Conservation (phyloP, 768 basidiomycete species). For the Suillus brevipes region DNA sequence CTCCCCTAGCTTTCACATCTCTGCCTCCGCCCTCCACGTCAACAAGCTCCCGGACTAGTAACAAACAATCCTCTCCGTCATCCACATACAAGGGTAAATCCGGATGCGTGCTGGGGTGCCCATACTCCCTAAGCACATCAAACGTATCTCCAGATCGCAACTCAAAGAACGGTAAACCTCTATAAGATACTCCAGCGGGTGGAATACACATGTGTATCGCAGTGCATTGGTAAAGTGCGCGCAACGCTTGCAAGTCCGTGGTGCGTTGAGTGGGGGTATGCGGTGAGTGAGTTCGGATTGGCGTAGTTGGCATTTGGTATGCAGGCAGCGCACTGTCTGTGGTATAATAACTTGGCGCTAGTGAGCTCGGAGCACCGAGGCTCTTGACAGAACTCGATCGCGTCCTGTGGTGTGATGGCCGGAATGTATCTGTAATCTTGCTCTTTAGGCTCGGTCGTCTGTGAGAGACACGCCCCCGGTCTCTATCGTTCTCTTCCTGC, state of each 20-base stretch:
- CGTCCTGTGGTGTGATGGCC: constrained; percentile 33
- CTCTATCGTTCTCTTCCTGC: constrained; percentile 25
- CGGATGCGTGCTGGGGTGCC: constrained; percentile 73
- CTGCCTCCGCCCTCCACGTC: constrained; percentile 12
- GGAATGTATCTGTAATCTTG: constrained; percentile 33
- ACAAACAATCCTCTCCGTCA: constrained; percentile 72
- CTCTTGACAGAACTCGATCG: constrained; percentile 36
- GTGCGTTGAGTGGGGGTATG: constrained; percentile 25
- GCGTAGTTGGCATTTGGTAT: constrained; percentile 15
- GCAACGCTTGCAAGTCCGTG: constrained; percentile 34
- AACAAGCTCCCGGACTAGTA: constrained; percentile 59
- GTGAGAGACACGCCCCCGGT: constrained; percentile 23
- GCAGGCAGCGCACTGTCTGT: constrained; percentile 24
- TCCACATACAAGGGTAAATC: constrained; percentile 79
- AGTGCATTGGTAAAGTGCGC: constrained; percentile 62
- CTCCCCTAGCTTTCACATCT: constrained; percentile 28
- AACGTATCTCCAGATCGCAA: constrained; percentile 62
- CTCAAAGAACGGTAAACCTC: constrained; percentile 74
- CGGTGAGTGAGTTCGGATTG: constrained; percentile 20
- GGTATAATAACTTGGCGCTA: constrained; percentile 23
- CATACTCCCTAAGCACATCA: constrained; percentile 72
- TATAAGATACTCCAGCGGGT: constrained; percentile 63
- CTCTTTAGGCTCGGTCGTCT: constrained; percentile 35
- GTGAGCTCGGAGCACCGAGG: constrained; percentile 31
- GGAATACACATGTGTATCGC: constrained; percentile 71